These are phyloP conservation scores for Persicaria maculosa DNA, from an alignment of 148 eudicot species.

Conservation along the genomic window DNA sequence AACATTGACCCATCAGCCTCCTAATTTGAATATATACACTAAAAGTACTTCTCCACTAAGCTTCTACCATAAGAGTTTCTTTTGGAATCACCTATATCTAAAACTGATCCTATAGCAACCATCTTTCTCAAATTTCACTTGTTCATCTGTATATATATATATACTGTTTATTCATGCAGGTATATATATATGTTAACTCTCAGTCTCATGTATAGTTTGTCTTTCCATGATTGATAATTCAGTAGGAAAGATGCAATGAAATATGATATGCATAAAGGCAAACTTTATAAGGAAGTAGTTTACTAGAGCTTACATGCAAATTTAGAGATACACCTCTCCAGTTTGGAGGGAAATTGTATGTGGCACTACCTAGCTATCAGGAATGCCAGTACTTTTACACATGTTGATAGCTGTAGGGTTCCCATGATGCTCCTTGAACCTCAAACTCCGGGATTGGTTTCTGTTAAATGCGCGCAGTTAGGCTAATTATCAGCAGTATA, in stretches of 20 bases:
- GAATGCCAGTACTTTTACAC: not conserved
- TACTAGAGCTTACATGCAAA: slow-evolving; percentile 8
- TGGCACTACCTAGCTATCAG: not conserved
- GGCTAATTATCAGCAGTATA: not conserved
- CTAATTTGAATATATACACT: not conserved
- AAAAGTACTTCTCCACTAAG: not conserved
- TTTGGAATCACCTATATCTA: not conserved
- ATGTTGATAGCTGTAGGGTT: not conserved
- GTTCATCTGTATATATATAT: not conserved
- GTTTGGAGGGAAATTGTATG: not conserved
- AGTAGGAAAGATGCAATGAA: not conserved
- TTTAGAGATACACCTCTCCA: slow-evolving; percentile 1
- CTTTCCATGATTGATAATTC: not conserved
- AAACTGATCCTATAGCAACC: not conserved
- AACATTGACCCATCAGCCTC: not conserved
- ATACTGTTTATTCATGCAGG: not conserved
- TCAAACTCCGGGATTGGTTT: slow-evolving; percentile 1
- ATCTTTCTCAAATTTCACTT: not conserved
- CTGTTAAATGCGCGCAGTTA: not conserved
- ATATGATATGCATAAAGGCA: not conserved
- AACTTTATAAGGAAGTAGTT: not conserved
- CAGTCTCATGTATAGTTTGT: not conserved
- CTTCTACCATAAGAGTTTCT: not conserved
- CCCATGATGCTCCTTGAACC: slow-evolving; percentile 3
- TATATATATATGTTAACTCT: not conserved